Evolutionary conservation across 2,329 filamentous ascomycete genomes (phyloP).

Genomic region (Aureobasidium lini): DNA sequence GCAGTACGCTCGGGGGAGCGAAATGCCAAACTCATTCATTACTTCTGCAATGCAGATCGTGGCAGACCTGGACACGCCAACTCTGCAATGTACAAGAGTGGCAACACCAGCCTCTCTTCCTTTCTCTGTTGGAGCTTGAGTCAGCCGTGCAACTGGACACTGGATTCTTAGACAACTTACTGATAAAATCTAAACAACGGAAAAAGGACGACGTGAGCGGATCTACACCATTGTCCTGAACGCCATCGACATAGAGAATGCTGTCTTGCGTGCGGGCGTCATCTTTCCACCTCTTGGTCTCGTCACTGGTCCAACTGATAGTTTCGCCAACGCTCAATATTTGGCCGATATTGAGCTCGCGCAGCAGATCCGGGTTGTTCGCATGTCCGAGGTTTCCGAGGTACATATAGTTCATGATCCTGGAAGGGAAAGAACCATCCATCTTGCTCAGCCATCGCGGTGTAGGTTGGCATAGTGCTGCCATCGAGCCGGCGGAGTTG

Average conservation of each 20-base stretch:
- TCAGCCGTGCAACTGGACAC: background rate
- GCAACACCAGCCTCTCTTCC: slow-evolving; percentile 70
- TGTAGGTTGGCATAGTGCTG: slow-evolving; percentile 46
- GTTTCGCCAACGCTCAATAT: slow-evolving; percentile 89
- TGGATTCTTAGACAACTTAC: slow-evolving; percentile 47
- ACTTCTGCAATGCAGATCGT: slow-evolving; percentile 99
- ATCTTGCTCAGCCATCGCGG: slow-evolving; percentile 76
- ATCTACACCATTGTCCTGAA: slow-evolving; percentile 97
- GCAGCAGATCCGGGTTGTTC: slow-evolving; percentile 81
- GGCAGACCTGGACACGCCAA: slow-evolving; percentile 89
- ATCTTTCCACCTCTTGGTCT: slow-evolving; percentile 31
- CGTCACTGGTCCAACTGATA: slow-evolving; percentile 68
- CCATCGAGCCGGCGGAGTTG: slow-evolving; percentile 38
- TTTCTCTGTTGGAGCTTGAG: slow-evolving; percentile 50
- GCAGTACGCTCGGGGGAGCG: slow-evolving; percentile 89
- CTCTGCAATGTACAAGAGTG: slow-evolving; percentile 90
- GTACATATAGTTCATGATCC: slow-evolving; percentile 90
- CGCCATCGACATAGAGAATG: slow-evolving; percentile 69
- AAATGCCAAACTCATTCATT: slow-evolving; percentile 73
- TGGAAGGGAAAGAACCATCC: slow-evolving; percentile 85
- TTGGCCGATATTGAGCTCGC: slow-evolving; percentile 72
- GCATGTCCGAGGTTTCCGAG: slow-evolving; percentile 88
- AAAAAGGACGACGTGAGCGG: slow-evolving; percentile 79
- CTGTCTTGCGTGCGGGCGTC: slow-evolving; percentile 35
- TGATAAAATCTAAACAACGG: slow-evolving; percentile 82